Conservation (phyloP, 2,329 filamentous ascomycete species). For the Aspergillus sp. region DNA sequence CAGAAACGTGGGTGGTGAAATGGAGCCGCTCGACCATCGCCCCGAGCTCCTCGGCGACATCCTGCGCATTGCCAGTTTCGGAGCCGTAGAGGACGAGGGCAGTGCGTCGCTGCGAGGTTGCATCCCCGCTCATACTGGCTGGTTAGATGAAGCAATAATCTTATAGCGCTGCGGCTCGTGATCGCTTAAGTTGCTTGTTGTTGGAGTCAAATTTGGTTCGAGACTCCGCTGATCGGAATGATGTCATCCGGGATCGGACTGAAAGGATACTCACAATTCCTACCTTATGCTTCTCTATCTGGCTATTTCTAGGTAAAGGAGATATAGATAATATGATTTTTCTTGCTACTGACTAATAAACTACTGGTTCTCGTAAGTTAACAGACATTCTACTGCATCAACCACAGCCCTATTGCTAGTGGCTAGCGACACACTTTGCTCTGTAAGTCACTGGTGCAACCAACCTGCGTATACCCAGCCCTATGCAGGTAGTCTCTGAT, state of each 20-base stretch:
- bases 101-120: slow-evolving; percentile 35
- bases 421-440: too few relatives aligned
- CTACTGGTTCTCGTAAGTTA: too few relatives aligned
- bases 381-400: too few relatives aligned
- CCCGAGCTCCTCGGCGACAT: slow-evolving; percentile 82
- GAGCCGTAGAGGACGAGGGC: slow-evolving; percentile 85
- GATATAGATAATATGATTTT: too few relatives aligned
- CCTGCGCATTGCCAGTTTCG: slow-evolving; percentile 91
- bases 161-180: background rate
- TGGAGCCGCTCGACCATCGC: slow-evolving; percentile 72
- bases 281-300: too few relatives aligned
- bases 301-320: too few relatives aligned
- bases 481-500: too few relatives aligned
- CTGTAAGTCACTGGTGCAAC: too few relatives aligned
- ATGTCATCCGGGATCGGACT: slow-evolving; percentile 25
- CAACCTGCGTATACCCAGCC: too few relatives aligned
- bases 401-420: too few relatives aligned
- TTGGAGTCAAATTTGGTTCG: slow-evolving; percentile 16
- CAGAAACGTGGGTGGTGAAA: slow-evolving; percentile 72
- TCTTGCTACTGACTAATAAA: too few relatives aligned
- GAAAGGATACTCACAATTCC: too few relatives aligned
- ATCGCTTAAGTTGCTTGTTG: background rate
- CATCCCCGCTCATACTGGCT: slow-evolving; percentile 25
- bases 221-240: slow-evolving; percentile 25
- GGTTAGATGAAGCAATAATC: background rate